These are phyloP conservation scores for Diplodia corticola DNA, from an alignment of 2,329 filamentous ascomycete genomes.

Conservation along the genomic window DNA sequence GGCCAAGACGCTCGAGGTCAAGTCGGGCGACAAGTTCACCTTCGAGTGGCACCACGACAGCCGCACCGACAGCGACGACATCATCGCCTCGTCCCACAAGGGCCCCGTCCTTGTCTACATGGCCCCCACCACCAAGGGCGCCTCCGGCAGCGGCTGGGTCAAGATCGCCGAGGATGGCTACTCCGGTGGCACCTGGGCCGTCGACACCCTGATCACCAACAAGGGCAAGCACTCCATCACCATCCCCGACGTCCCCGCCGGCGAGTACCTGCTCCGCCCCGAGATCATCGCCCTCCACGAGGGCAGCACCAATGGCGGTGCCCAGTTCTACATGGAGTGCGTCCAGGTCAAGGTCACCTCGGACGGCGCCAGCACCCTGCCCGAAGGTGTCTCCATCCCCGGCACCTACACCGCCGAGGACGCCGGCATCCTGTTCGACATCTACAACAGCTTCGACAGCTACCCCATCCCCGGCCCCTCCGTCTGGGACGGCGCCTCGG, in stretches of 20 bases:
- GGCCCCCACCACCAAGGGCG: slow-evolving; percentile 46
- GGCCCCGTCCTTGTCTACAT: slow-evolving; percentile 58
- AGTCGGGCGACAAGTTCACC: slow-evolving; percentile 47
- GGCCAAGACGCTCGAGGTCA: slow-evolving; percentile 48
- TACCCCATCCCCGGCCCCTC: slow-evolving; percentile 49
- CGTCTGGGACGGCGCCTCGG: slow-evolving; percentile 38
- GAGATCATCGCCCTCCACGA: slow-evolving; percentile 51
- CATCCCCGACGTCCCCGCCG: slow-evolving; percentile 42
- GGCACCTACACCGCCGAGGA: slow-evolving; percentile 43
- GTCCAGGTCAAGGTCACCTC: slow-evolving; percentile 28
- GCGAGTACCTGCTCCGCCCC: slow-evolving; percentile 46
- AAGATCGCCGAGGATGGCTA: slow-evolving; percentile 47
- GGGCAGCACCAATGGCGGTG: slow-evolving; percentile 37
- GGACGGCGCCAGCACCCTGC: slow-evolving; percentile 29
- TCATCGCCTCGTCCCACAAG: slow-evolving; percentile 54
- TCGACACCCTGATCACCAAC: slow-evolving; percentile 44
- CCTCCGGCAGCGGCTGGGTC: slow-evolving; percentile 55
- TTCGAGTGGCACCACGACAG: slow-evolving; percentile 56
- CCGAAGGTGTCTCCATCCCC: slow-evolving; percentile 50
- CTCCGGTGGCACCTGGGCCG: slow-evolving; percentile 39
- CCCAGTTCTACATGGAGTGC: slow-evolving; percentile 49
- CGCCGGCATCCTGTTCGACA: slow-evolving; percentile 45
- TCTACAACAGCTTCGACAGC: slow-evolving; percentile 40
- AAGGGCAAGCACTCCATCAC: slow-evolving; percentile 47
- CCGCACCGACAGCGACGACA: slow-evolving; percentile 48